A percentile compares a stretch with the other conserved stretches of the same genome.
These are phyloP conservation scores for Hypoxylon lienhwacheense DNA, from an alignment of 495 filamentous ascomycete species.

Conservation along the genomic window DNA sequence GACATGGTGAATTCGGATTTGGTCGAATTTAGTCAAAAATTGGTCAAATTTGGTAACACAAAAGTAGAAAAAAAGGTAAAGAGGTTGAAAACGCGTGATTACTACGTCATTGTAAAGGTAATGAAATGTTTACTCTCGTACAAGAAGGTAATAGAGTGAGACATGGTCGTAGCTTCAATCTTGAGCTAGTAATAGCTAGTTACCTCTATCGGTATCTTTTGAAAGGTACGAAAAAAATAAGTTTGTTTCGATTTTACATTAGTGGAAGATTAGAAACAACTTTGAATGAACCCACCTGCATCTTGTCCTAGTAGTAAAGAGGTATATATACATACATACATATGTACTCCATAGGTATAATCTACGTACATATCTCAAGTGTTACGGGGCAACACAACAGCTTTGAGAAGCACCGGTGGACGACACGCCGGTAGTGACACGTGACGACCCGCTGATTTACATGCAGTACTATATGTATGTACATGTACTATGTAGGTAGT, in stretches of 20 bases:
- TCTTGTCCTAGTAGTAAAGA: no score
- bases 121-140: conserved; percentile 13
- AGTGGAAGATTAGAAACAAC: conserved; percentile 19
- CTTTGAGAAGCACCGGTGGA: no score
- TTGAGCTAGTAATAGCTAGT: no score
- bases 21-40: no score
- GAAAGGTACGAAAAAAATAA: no score
- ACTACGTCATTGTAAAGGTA: conserved; percentile 26
- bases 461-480: no score
- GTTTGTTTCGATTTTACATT: conserved; percentile 17
- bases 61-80: conserved; percentile 1
- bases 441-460: conserved; percentile 20
- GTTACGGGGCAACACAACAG: conserved; percentile 22
- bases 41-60: conserved; percentile 12
- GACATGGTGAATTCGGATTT: conserved; percentile 32
- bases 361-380: no score
- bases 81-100: conserved; percentile 18
- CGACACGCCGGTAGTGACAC: conserved; percentile 24
- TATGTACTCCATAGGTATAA: no score
- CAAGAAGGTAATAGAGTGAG: conserved; percentile 23
- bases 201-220: no score
- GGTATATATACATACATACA: no score
- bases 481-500: neutral
- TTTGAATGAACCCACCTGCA: no score
- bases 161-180: conserved; percentile 5